These are phyloP conservation scores for Microsporum ferrugineum DNA, from an alignment of 2,329 filamentous ascomycete species.

Conservation along the genomic window DNA sequence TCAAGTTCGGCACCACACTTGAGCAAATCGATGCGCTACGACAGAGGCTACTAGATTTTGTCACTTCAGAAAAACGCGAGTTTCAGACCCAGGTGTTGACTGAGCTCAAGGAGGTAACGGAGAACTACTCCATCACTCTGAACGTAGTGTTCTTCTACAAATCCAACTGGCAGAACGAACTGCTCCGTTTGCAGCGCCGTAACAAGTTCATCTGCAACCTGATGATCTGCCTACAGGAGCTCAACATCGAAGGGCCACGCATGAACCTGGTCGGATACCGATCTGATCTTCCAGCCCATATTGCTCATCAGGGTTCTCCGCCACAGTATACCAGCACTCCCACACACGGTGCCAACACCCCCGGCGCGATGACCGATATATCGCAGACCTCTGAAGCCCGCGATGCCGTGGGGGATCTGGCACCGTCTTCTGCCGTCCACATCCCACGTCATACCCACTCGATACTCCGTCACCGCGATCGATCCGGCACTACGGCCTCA, in stretches of 20 bases:
- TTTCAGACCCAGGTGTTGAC: conserved; percentile 78
- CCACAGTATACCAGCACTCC: conserved; percentile 29
- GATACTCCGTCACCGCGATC: conserved; percentile 40
- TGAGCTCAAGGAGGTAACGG: conserved; percentile 65
- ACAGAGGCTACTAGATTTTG: conserved; percentile 69
- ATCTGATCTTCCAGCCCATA: conserved; percentile 55
- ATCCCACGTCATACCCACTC: conserved; percentile 34
- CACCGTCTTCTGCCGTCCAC: conserved; percentile 26
- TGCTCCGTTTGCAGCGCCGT: conserved; percentile 74
- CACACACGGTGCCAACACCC: conserved; percentile 26
- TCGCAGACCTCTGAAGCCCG: conserved; percentile 23
- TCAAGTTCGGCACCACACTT: conserved; percentile 78
- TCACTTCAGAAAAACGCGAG: conserved; percentile 74
- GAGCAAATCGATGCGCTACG: conserved; percentile 76
- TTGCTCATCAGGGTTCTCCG: conserved; percentile 43
- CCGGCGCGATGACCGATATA: conserved; percentile 26
- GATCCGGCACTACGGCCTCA: conserved; percentile 24
- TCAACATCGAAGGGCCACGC: conserved; percentile 75
- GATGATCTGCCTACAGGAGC: conserved; percentile 71
- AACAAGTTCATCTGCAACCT: conserved; percentile 92
- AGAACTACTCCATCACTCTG: conserved; percentile 74
- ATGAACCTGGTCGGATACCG: conserved; percentile 60
- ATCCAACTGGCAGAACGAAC: conserved; percentile 89
- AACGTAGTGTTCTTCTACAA: conserved; percentile 98
- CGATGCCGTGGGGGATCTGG: conserved; percentile 21